Evolutionary conservation across 129 eudicot species (phyloP), one percentile per base, ranked within the genome.

Genomic region (Ambrosia artemisiifolia): DNA sequence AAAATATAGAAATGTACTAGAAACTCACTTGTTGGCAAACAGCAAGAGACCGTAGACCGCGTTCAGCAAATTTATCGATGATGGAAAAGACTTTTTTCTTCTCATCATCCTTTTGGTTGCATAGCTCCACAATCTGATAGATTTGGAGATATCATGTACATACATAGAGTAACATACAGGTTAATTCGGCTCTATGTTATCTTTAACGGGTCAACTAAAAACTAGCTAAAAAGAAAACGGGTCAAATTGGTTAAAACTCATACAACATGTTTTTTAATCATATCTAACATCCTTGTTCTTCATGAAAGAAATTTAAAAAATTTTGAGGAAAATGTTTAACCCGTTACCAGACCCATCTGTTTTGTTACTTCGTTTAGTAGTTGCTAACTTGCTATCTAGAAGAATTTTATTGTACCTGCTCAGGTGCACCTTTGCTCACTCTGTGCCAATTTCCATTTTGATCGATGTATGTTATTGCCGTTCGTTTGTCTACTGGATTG

Each of bases 361-460:
- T n/a, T n/a, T n/a, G n/a, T n/a, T n/a, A n/a, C n/a, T n/a, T n/a
- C n/a, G 10, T 48, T 18, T 48, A 3, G 16, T 67, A 48, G 72
- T n/a, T n/a, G n/a, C n/a, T n/a, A n/a, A n/a, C n/a, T n/a, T 30
- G 65, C 19, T 17, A 47, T 17, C 61, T 19, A 59, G 19, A 69
- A 11, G 11, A 36, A 16, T 32, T 16, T 53, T 34, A 51, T 24
- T 55, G 57, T 78, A 89, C 96, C 96, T 91, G 97, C 70, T 91
- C 97, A 4, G 97, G 97, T 72, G 97, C 97, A 61, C 97, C 97
- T 81, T 91, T 91, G 97, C 97, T 91, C 18, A 75, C 85, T 20
- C 97, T 78, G 60, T 88, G 83, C 97, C 97, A 91, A 59, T 87
- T 80, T 50, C 91, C 97, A 14, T 35, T 70, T 51, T 46, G 38